Evolutionary conservation across 2,329 filamentous ascomycete genomes (phyloP).

Genomic region (Phyllosticta paracitricarpa): DNA sequence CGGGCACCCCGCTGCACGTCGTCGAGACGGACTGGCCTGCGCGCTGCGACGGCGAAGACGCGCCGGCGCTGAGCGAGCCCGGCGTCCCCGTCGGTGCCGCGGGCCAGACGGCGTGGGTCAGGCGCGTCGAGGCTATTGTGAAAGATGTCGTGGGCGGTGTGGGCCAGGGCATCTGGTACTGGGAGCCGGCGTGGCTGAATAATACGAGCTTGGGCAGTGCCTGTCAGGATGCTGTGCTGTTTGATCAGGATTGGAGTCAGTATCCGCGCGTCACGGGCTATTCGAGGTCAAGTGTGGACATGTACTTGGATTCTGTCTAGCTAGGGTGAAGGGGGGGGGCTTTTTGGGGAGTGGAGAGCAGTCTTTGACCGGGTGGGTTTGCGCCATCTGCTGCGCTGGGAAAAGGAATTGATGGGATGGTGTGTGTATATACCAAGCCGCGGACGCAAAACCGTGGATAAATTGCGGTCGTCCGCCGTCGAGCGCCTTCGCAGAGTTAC

Average conservation of each 20-base stretch:
- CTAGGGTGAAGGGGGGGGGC: not conserved
- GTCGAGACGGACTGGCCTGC: constrained; percentile 64
- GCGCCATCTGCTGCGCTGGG: too few relatives aligned
- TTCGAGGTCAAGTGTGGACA: constrained; percentile 45
- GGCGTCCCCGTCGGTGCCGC: constrained; percentile 54
- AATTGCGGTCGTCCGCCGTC: too few relatives aligned
- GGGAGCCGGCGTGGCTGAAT: constrained; percentile 63
- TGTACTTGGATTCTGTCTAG: constrained; percentile 28
- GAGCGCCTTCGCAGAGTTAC: too few relatives aligned
- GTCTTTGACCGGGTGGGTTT: too few relatives aligned
- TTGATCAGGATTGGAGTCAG: constrained; percentile 53
- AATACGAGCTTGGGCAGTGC: constrained; percentile 52
- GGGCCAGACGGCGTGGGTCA: constrained; percentile 54
- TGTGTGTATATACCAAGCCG: too few relatives aligned
- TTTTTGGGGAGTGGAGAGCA: not conserved
- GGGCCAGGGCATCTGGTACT: constrained; percentile 54
- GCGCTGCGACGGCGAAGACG: constrained; percentile 44
- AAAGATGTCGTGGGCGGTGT: constrained; percentile 41
- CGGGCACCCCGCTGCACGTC: constrained; percentile 54
- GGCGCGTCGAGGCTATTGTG: constrained; percentile 49
- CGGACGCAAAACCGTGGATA: too few relatives aligned
- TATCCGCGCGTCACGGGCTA: constrained; percentile 48
- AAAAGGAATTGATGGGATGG: too few relatives aligned
- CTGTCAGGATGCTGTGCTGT: constrained; percentile 3
- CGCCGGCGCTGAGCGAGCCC: constrained; percentile 40